Percentiles rank a stretch among this genome's conserved stretches.
Conservation (phyloP, 345 rosid genomes). For the Eutrema yunnanense region DNA sequence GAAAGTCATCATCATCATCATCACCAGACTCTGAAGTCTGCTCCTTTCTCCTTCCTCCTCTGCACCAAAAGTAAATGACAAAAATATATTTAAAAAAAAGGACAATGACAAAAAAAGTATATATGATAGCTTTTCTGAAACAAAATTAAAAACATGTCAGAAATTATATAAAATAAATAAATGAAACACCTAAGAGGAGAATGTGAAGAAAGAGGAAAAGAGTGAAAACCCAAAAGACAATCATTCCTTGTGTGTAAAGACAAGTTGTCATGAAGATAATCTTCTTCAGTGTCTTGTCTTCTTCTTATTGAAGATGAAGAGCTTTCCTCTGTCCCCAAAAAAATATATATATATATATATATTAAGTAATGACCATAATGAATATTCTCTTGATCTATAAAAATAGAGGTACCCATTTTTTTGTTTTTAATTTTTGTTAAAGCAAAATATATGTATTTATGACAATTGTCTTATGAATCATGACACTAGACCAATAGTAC, state of each 20-base stretch:
- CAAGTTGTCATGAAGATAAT: conserved; percentile 28
- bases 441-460: conserved; percentile 17
- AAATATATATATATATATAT: not conserved
- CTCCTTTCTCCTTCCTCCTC: conserved; percentile 16
- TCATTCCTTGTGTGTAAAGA: conserved; percentile 30
- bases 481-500: conserved; percentile 31
- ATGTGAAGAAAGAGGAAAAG: conserved; percentile 29
- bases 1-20: conserved; percentile 32
- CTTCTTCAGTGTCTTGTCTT: conserved; percentile 34
- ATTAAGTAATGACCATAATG: not conserved
- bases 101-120: conserved; percentile 16
- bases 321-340: conserved; percentile 20
- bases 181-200: conserved; percentile 29
- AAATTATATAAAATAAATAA: not conserved
- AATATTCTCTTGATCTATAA: conserved; percentile 9
- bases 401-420: not conserved
- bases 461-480: conserved; percentile 31
- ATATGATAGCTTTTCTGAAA: conserved; percentile 12
- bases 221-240: conserved; percentile 32
- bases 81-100: not conserved
- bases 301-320: conserved; percentile 31
- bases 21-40: conserved; percentile 30
- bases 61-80: conserved; percentile 8
- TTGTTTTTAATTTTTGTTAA: not conserved
- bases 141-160: conserved; percentile 23